Evolutionary conservation across 306 rosid genomes (phyloP).

Genomic region (Parietaria judaica): DNA sequence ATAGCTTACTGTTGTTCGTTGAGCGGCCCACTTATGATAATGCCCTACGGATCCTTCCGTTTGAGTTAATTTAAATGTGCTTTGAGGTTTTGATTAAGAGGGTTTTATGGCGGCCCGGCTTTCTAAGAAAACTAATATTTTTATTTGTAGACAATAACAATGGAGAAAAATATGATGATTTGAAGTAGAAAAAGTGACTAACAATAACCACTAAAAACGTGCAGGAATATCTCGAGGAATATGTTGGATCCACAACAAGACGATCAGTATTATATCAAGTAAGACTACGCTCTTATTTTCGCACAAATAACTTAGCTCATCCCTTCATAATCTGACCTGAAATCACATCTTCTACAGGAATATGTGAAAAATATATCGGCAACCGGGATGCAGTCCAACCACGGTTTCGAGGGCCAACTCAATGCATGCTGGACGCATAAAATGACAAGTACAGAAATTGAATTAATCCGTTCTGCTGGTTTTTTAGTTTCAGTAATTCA

Average conservation of each 20-base stretch:
- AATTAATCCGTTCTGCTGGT: slow-evolving; percentile 59
- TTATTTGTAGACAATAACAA: background rate
- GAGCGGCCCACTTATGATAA: too few species aligned
- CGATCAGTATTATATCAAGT: slow-evolving; percentile 70
- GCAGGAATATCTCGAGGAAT: slow-evolving; percentile 96
- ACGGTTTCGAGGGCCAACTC: slow-evolving; percentile 80
- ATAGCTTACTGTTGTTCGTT: too few species aligned
- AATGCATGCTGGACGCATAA: slow-evolving; percentile 91
- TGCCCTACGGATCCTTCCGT: too few species aligned
- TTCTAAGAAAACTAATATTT: background rate
- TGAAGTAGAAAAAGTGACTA: background rate
- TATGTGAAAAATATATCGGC: slow-evolving; percentile 75
- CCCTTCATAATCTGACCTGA: slow-evolving; percentile 12
- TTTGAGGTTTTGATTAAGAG: too few species aligned
- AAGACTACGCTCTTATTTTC: slow-evolving; percentile 10
- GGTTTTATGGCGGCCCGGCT: background rate
- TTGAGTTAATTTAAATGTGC: too few species aligned
- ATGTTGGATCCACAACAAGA: slow-evolving; percentile 58
- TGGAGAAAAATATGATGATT: background rate
- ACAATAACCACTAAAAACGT: slow-evolving; percentile 5
- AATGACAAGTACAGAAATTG: slow-evolving; percentile 58
- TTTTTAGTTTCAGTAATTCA: slow-evolving; percentile 82
- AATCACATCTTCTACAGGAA: slow-evolving; percentile 46
- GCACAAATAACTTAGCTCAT: background rate
- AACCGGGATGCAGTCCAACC: slow-evolving; percentile 80